Conservation (phyloP, 73 alveolate species). For the Paramecium bursaria region DNA sequence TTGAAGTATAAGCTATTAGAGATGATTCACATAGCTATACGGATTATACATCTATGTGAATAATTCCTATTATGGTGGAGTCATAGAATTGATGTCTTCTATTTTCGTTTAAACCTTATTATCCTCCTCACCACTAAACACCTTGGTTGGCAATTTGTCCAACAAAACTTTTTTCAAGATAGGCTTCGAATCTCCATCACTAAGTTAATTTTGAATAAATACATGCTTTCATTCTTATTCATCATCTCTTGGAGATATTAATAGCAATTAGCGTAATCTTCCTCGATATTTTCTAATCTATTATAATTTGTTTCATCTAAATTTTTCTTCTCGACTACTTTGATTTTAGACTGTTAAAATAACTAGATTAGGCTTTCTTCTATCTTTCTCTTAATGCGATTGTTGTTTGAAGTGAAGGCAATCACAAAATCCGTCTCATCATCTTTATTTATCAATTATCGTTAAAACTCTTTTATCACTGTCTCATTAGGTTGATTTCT, state of each 20-base stretch:
- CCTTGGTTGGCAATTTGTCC: too few species aligned
- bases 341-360: neutral
- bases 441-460: conserved; percentile 5
- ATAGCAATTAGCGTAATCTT: conserved; percentile 3
- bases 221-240: too few species aligned
- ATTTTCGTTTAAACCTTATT: neutral
- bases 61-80: too few species aligned
- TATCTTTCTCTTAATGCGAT: conserved; percentile 45
- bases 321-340: conserved; percentile 31
- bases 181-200: too few species aligned
- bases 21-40: neutral
- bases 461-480: conserved; percentile 34
- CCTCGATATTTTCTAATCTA: neutral
- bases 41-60: neutral
- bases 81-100: neutral
- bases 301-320: conserved; percentile 27
- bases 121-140: too few species aligned
- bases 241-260: neutral
- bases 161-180: too few species aligned
- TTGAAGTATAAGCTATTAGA: neutral
- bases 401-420: conserved; percentile 16
- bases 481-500: neutral
- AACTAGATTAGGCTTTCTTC: conserved; percentile 28
- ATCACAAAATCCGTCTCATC: neutral
- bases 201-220: too few species aligned